Evolutionary conservation across 768 basidiomycete species (phyloP).

Genomic region (Cystofilobasidium ferigula): DNA sequence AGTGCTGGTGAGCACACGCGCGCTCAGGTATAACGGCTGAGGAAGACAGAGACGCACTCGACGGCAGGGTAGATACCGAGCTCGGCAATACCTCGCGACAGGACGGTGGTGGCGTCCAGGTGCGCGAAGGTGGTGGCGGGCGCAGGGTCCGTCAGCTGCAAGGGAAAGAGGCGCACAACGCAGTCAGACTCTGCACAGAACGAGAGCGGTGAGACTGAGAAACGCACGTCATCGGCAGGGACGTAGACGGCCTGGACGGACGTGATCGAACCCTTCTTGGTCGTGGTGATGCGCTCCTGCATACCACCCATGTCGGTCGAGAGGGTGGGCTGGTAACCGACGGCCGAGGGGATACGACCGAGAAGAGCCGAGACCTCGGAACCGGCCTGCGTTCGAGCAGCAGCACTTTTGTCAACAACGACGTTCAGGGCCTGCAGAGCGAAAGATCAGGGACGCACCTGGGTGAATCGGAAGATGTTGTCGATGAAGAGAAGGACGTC

Average conservation of each 20-base stretch:
- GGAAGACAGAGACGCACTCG: too few species aligned
- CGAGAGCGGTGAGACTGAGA: too few species aligned
- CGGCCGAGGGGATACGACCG: conserved; percentile 99
- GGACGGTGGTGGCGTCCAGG: conserved; percentile 98
- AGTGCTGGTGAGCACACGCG: too few species aligned
- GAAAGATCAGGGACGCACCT: too few species aligned
- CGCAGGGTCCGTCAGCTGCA: conserved; percentile 82
- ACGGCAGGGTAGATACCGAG: conserved; percentile 84
- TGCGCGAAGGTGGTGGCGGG: conserved; percentile 99
- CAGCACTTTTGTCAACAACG: too few species aligned
- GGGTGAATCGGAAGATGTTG: conserved; percentile 86
- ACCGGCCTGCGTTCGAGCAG: too few species aligned
- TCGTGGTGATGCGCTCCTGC: conserved; percentile 99
- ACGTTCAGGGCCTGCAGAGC: not conserved
- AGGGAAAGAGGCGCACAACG: not conserved
- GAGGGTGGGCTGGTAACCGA: conserved; percentile 99
- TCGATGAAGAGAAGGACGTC: conserved; percentile 99
- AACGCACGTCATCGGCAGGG: conserved; percentile 72
- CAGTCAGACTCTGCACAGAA: not conserved
- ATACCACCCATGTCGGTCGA: conserved; percentile 99
- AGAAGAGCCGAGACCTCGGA: conserved; percentile 99
- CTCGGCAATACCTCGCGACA: conserved; percentile 98
- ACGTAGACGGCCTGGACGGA: conserved; percentile 99
- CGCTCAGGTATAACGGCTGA: too few species aligned
- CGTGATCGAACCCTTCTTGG: conserved; percentile 99